Evolutionary conservation across 2,329 filamentous ascomycete genomes (phyloP).

Genomic region (Fusarium tuaranense): DNA sequence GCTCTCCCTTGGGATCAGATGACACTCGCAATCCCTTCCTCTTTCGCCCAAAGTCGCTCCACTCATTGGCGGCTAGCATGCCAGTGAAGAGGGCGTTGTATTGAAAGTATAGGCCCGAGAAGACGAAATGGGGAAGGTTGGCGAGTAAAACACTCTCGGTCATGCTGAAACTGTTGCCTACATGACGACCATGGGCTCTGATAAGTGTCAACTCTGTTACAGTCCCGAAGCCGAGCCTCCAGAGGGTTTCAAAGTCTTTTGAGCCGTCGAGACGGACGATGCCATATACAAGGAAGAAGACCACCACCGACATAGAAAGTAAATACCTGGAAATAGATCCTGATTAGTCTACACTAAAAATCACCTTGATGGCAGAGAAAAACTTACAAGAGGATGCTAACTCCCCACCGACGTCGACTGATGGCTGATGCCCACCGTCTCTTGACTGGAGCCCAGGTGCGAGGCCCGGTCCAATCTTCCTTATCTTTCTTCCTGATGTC

Average conservation of each 20-base stretch:
- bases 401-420: constrained; percentile 12
- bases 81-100: constrained; percentile 17
- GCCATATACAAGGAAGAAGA: too few species aligned
- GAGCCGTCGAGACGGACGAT: too few species aligned
- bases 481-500: neutral
- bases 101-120: constrained; percentile 19
- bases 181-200: too few species aligned
- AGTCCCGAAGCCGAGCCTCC: constrained; percentile 11
- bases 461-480: neutral
- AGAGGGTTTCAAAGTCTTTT: too few species aligned
- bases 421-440: neutral
- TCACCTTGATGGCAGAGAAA: too few species aligned
- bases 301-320: too few species aligned
- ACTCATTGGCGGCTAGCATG: constrained; percentile 17
- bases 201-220: neutral
- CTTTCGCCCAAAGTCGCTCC: constrained; percentile 18
- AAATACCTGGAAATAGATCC: too few species aligned
- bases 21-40: constrained; percentile 6
- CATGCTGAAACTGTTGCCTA: too few species aligned
- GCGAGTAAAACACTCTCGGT: neutral
- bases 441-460: neutral
- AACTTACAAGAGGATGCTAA: neutral
- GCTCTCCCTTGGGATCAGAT: neutral
- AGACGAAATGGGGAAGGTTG: constrained; percentile 9
- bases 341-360: too few species aligned